Evolutionary conservation across 352 stramenopile genomes (phyloP).

Genomic region (Pythium sukuiense): DNA sequence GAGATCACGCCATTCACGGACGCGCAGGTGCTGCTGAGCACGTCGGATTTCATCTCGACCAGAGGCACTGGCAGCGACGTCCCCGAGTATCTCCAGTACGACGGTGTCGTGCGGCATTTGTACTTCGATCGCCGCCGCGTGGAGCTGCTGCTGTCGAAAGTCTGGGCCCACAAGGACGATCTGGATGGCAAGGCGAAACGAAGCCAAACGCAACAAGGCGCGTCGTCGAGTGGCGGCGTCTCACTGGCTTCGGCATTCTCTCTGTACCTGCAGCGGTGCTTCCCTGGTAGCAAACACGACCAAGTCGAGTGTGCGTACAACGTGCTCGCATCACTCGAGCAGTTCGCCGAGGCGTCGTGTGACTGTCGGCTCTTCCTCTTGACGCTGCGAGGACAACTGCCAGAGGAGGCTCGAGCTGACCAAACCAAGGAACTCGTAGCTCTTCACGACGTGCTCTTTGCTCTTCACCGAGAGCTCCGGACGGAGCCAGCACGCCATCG

Average conservation of each 20-base stretch:
- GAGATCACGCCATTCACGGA: constrained; percentile 26
- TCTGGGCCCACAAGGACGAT: constrained; percentile 68
- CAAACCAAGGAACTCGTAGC: constrained; percentile 40
- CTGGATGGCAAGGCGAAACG: constrained; percentile 40
- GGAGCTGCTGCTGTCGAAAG: constrained; percentile 47
- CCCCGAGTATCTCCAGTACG: constrained; percentile 56
- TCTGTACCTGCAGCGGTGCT: constrained; percentile 40
- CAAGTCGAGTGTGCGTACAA: constrained; percentile 69
- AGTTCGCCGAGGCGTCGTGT: constrained; percentile 39
- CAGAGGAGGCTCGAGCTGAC: constrained; percentile 47
- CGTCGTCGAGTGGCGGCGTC: constrained; percentile 14
- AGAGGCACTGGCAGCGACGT: constrained; percentile 36
- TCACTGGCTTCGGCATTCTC: constrained; percentile 38
- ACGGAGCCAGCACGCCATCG: constrained; percentile 20
- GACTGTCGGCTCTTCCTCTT: constrained; percentile 59
- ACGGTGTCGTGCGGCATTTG: constrained; percentile 62
- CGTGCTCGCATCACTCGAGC: constrained; percentile 42
- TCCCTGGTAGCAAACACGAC: constrained; percentile 29
- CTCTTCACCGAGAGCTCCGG: constrained; percentile 53
- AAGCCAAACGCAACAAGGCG: constrained; percentile 17
- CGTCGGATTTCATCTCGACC: constrained; percentile 42
- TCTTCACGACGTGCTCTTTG: constrained; percentile 49
- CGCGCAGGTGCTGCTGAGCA: background rate
- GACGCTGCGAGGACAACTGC: constrained; percentile 43
- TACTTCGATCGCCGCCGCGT: constrained; percentile 43